phyloP scores from a whole-genome alignment of 78 protist genomes.

The Trichosphaerium sp. region DNA sequence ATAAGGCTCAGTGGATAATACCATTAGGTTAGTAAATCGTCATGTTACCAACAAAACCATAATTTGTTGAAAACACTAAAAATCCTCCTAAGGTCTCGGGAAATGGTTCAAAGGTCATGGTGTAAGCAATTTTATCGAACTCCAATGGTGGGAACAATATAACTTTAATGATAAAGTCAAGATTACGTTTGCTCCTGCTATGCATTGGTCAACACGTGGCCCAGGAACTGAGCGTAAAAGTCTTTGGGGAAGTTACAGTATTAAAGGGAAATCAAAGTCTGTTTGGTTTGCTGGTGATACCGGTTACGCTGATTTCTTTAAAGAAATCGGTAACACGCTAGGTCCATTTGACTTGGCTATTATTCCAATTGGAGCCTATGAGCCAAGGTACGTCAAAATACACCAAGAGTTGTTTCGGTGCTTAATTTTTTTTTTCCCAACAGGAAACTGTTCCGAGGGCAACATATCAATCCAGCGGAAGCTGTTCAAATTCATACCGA shows the following conservation, averaged over 20 bases:
- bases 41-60: too few relatives aligned
- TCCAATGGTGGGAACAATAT: conserved; percentile 42
- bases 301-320: conserved; percentile 21
- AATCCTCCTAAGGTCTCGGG: conserved; percentile 15
- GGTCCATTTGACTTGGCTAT: conserved; percentile 46
- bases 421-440: too few relatives aligned
- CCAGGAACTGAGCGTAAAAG: background rate
- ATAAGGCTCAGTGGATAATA: conserved; percentile 3
- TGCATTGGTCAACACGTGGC: conserved; percentile 4
- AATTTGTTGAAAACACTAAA: too few relatives aligned
- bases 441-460: too few relatives aligned
- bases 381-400: conserved; percentile 19
- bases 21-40: too few relatives aligned
- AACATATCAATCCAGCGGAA: conserved; percentile 26
- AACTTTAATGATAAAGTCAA: background rate
- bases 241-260: conserved; percentile 26
- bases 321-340: conserved; percentile 18
- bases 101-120: conserved; percentile 1
- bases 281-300: conserved; percentile 40
- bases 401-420: too few relatives aligned
- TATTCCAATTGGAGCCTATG: conserved; percentile 45
- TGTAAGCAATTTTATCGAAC: conserved; percentile 12
- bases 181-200: conserved; percentile 21
- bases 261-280: conserved; percentile 10
- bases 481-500: conserved; percentile 30